Conservation (phyloP, 2,329 filamentous ascomycete species). For the Fusarium udum region DNA sequence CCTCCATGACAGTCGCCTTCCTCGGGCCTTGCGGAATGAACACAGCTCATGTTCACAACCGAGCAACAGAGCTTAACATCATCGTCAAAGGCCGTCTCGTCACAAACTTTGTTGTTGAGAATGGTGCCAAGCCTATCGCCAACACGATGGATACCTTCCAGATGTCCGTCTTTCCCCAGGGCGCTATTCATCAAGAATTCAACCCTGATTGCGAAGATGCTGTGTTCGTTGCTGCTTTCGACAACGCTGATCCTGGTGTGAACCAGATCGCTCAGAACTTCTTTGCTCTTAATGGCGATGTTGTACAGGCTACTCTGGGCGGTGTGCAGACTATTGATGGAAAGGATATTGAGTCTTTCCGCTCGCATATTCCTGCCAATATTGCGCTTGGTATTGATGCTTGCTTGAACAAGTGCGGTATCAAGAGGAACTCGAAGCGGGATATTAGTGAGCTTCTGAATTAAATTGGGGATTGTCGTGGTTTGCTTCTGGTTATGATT, state of each 20-base stretch:
- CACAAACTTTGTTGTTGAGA: conserved; percentile 6
- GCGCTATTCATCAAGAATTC: conserved; percentile 60
- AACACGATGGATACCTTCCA: conserved; percentile 53
- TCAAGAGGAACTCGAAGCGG: conserved; percentile 9
- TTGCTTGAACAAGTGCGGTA: conserved; percentile 18
- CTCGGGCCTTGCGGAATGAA: conserved; percentile 17
- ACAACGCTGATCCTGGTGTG: conserved; percentile 56
- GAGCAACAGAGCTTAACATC: conserved; percentile 12
- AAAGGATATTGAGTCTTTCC: conserved; percentile 20
- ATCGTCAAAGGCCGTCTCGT: conserved; percentile 18
- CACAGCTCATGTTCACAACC: conserved; percentile 12
- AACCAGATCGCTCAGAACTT: conserved; percentile 54
- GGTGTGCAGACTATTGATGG: conserved; percentile 8
- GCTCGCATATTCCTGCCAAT: background rate
- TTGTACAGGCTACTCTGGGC: background rate
- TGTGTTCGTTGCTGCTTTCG: conserved; percentile 60
- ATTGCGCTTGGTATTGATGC: conserved; percentile 21
- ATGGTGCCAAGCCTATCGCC: conserved; percentile 43
- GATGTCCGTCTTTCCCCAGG: conserved; percentile 61
- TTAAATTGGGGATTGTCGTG: background rate
- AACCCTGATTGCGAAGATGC: conserved; percentile 60
- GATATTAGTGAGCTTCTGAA: background rate
- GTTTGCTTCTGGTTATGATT: background rate
- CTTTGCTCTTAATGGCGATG: conserved; percentile 1
- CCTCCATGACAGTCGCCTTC: conserved; percentile 15